phyloP scores from a whole-genome alignment of 176 grass and related monocot genomes.

The Phyllostachys edulis region DNA sequence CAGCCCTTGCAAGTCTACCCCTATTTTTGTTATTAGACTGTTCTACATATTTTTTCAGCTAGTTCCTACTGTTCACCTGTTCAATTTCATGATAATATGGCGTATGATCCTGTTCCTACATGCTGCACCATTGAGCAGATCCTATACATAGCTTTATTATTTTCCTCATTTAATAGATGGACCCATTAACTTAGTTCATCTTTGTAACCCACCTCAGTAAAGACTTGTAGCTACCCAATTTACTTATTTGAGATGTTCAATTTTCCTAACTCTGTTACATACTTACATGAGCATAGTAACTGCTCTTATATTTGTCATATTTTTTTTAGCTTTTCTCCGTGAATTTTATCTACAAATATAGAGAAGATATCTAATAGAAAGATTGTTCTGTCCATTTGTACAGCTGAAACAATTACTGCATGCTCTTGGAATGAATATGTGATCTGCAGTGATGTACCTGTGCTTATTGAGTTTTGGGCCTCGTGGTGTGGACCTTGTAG shows the following conservation, averaged over 20 bases:
- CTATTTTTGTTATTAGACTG: neutral
- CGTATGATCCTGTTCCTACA: neutral
- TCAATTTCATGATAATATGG: neutral
- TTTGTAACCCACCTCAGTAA: neutral
- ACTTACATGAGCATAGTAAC: neutral
- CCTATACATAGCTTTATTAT: neutral
- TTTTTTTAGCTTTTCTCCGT: neutral
- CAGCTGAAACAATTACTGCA: conserved; percentile 77
- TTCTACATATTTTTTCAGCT: neutral
- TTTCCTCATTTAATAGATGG: neutral
- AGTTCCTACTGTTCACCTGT: neutral
- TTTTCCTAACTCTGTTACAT: conserved; percentile 2
- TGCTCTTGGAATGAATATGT: conserved; percentile 77
- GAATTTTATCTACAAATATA: neutral
- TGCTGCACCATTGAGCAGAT: neutral
- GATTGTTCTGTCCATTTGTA: conserved; percentile 31
- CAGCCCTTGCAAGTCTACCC: no score
- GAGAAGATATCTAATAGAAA: conserved; percentile 24
- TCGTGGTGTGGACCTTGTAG: conserved; percentile 90
- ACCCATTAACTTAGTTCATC: conserved; percentile 10
- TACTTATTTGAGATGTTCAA: neutral
- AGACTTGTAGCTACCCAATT: neutral
- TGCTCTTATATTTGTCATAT: neutral
- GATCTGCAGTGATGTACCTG: conserved; percentile 71
- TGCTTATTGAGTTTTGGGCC: conserved; percentile 90